Percentiles rank a stretch among this genome's conserved stretches.
Evolutionary conservation across 148 eudicot genomes (phyloP).

Genomic region (Euryodendron excelsum): DNA sequence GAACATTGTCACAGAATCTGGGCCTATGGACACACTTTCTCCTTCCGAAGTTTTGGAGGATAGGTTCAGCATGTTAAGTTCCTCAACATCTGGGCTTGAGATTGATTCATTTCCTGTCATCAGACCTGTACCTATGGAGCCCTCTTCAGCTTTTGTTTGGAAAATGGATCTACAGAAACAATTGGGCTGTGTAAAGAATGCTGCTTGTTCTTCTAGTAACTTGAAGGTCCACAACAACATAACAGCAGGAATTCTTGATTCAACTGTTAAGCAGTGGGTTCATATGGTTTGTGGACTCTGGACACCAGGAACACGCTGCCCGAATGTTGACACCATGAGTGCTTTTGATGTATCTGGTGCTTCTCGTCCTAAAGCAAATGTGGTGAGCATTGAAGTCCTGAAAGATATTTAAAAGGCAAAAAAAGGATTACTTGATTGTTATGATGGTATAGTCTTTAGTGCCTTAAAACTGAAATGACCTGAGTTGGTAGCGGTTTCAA

Average conservation of each 20-base stretch:
- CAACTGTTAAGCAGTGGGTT: constrained; percentile 58
- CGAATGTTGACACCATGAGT: constrained; percentile 60
- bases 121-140: background rate
- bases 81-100: constrained; percentile 1
- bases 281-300: constrained; percentile 68
- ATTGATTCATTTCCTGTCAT: constrained; percentile 10
- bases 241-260: constrained; percentile 44
- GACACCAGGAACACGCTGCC: constrained; percentile 62
- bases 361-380: constrained; percentile 33
- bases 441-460: background rate
- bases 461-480: background rate
- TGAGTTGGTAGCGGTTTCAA: background rate
- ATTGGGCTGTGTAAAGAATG: constrained; percentile 8
- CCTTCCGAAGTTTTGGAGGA: constrained; percentile 33
- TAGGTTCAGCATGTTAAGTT: constrained; percentile 15
- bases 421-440: background rate
- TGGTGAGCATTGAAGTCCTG: constrained; percentile 27
- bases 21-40: constrained; percentile 24
- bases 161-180: constrained; percentile 26
- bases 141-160: constrained; percentile 20
- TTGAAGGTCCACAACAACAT: constrained; percentile 43
- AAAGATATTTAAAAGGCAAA: background rate
- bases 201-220: constrained; percentile 20
- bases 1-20: constrained; percentile 39
- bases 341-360: constrained; percentile 60